phyloP scores from a whole-genome alignment of 164 flowering plant genomes.

The Sedum album region DNA sequence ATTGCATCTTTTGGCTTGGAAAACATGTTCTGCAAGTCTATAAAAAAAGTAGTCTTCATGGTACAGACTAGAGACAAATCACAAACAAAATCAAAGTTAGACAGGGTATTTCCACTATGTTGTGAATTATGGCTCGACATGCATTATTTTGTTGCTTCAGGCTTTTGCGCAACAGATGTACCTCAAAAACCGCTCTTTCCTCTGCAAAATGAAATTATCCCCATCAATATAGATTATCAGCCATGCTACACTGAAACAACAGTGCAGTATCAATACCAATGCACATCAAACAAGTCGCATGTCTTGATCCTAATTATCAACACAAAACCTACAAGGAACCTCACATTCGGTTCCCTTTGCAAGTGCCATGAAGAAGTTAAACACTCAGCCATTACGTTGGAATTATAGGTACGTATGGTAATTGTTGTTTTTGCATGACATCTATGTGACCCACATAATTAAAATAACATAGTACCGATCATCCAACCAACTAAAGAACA shows the following conservation, averaged over 20 bases:
- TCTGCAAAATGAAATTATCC: conserved; percentile 25
- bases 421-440: background rate
- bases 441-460: background rate
- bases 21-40: background rate
- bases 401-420: background rate
- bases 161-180: conserved; percentile 68
- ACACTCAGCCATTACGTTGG: background rate
- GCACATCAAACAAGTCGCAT: background rate
- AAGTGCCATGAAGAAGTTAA: background rate
- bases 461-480: background rate
- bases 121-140: background rate
- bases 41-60: background rate
- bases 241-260: background rate
- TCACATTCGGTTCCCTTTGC: background rate
- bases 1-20: background rate
- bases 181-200: conserved; percentile 48
- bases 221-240: background rate
- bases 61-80: background rate
- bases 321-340: background rate
- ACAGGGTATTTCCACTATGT: background rate
- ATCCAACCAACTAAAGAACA: background rate
- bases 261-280: background rate
- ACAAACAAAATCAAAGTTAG: background rate
- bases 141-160: conserved; percentile 11
- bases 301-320: too few relatives aligned